phyloP scores from a whole-genome alignment of 305 asterid genomes.

The Solanum hybrid region DNA sequence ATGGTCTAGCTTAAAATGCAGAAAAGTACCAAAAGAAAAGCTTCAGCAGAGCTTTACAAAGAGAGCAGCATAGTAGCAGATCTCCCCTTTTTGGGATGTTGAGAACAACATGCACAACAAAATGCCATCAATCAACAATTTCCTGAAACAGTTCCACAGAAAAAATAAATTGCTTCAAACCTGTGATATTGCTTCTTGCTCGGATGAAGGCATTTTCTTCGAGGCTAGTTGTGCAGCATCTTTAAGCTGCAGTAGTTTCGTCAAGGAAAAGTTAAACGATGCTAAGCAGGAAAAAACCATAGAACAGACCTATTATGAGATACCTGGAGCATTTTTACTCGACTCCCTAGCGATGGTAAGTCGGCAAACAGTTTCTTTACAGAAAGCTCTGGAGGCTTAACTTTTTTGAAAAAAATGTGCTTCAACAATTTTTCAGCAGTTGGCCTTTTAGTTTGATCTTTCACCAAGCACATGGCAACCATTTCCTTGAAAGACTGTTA shows the following conservation, averaged over 20 bases:
- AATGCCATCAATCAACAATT: background rate
- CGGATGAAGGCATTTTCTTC: slow-evolving; percentile 69
- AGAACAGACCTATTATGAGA: slow-evolving; percentile 3
- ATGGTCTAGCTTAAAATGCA: background rate
- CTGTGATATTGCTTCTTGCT: slow-evolving; percentile 85
- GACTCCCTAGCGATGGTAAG: slow-evolving; percentile 78
- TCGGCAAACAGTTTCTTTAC: slow-evolving; percentile 59
- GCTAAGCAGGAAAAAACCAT: slow-evolving; percentile 8
- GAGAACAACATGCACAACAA: background rate
- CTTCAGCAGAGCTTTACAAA: background rate
- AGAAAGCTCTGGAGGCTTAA: slow-evolving; percentile 61
- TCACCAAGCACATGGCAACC: slow-evolving; percentile 96
- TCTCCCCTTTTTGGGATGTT: background rate
- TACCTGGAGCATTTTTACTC: slow-evolving; percentile 84
- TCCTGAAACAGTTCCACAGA: slow-evolving; percentile 39
- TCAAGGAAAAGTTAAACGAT: slow-evolving; percentile 12
- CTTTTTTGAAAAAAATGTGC: slow-evolving; percentile 65
- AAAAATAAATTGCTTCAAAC: slow-evolving; percentile 26
- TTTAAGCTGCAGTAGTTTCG: slow-evolving; percentile 45
- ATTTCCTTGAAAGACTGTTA: slow-evolving; percentile 87
- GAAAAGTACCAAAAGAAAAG: background rate
- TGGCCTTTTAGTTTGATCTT: slow-evolving; percentile 93
- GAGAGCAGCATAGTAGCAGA: background rate
- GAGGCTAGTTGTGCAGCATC: slow-evolving; percentile 90
- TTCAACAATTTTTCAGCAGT: slow-evolving; percentile 71